phyloP scores from a whole-genome alignment of 2,329 filamentous ascomycete genomes.

The Drechmeria coniospora region DNA sequence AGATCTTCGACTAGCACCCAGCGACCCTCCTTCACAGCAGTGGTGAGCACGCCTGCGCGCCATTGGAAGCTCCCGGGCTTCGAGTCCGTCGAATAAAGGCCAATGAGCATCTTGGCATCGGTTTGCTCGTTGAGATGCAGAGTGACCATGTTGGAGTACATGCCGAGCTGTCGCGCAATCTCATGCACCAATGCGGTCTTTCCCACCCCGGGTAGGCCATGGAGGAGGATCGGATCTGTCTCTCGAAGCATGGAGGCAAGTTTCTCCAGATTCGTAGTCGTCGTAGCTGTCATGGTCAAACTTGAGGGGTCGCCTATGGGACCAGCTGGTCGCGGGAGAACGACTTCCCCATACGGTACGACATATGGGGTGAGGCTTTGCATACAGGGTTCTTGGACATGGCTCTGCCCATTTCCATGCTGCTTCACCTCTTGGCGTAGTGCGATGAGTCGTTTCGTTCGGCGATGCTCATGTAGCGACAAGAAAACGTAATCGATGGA shows the following conservation, averaged over 20 bases:
- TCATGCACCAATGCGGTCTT: slow-evolving; percentile 82
- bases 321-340: slow-evolving; percentile 50
- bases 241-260: slow-evolving; percentile 54
- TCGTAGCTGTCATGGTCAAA: slow-evolving; percentile 59
- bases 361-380: slow-evolving; percentile 43
- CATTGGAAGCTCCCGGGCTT: slow-evolving; percentile 83
- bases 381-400: slow-evolving; percentile 5
- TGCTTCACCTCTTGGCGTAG: slow-evolving; percentile 23
- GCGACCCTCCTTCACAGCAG: slow-evolving; percentile 80
- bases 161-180: slow-evolving; percentile 64
- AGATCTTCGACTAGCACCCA: slow-evolving; percentile 98
- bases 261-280: slow-evolving; percentile 51
- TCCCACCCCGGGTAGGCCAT: slow-evolving; percentile 71
- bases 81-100: slow-evolving; percentile 80
- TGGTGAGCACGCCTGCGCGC: slow-evolving; percentile 84
- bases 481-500: slow-evolving; percentile 66
- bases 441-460: slow-evolving; percentile 29
- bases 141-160: slow-evolving; percentile 72
- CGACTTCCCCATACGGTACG: slow-evolving; percentile 46
- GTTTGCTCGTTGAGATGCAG: slow-evolving; percentile 96
- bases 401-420: slow-evolving; percentile 3
- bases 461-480: slow-evolving; percentile 40
- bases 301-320: slow-evolving; percentile 27
- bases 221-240: slow-evolving; percentile 59
- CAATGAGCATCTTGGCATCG: slow-evolving; percentile 89